Evolutionary conservation across 1,139 yeast species (phyloP).

Genomic region (Protomyces gravidus): DNA sequence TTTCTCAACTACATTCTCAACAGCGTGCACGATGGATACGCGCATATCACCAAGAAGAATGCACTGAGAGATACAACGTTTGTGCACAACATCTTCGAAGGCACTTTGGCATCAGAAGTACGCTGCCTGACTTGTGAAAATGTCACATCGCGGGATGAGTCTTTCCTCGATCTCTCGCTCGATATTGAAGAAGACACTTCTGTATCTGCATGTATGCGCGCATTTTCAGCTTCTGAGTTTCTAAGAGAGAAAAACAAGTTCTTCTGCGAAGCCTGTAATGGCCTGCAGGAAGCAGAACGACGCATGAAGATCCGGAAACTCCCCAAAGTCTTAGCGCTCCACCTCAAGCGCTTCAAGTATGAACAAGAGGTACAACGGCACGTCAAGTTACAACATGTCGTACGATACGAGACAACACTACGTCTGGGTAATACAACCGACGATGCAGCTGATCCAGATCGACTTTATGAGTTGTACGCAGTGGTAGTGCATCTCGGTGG

Average conservation of each 20-base stretch:
- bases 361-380: slow-evolving; percentile 76
- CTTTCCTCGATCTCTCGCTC: slow-evolving; percentile 77
- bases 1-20: slow-evolving; percentile 82
- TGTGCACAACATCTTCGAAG: slow-evolving; percentile 74
- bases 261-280: slow-evolving; percentile 84
- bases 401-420: slow-evolving; percentile 70
- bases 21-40: slow-evolving; percentile 69
- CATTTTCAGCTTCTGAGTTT: slow-evolving; percentile 81
- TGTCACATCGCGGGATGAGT: slow-evolving; percentile 77
- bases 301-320: slow-evolving; percentile 74
- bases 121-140: slow-evolving; percentile 87
- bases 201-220: slow-evolving; percentile 67
- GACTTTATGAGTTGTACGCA: slow-evolving; percentile 73
- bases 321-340: slow-evolving; percentile 76
- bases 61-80: slow-evolving; percentile 9
- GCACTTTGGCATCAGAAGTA: slow-evolving; percentile 78
- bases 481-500: slow-evolving; percentile 94
- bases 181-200: slow-evolving; percentile 76
- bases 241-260: slow-evolving; percentile 84
- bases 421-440: slow-evolving; percentile 72
- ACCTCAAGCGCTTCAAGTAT: slow-evolving; percentile 85
- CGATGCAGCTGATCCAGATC: slow-evolving; percentile 48
- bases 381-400: slow-evolving; percentile 80
- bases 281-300: slow-evolving; percentile 91
- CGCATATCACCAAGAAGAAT: slow-evolving; percentile 36